Evolutionary conservation across 371 early-diverging fungal species (phyloP).

Genomic region (Rhizopus arrhizus): DNA sequence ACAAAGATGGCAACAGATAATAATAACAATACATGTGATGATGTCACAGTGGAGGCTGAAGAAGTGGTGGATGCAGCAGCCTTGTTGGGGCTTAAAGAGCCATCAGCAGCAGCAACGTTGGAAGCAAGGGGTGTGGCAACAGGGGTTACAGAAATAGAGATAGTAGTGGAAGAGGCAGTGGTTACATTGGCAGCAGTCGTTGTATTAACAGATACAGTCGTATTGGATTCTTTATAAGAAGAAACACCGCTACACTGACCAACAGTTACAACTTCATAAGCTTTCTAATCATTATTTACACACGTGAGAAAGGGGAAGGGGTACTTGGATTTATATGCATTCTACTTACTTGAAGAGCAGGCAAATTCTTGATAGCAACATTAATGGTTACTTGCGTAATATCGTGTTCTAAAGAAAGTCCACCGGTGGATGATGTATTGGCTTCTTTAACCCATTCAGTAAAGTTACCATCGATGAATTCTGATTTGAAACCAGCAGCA

Average conservation of each 20-base stretch:
- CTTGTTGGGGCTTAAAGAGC: neutral
- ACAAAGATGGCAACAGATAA: neutral
- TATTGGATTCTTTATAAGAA: constrained; percentile 43
- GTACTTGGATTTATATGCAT: neutral
- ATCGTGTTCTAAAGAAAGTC: constrained; percentile 62
- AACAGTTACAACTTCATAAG: constrained; percentile 48
- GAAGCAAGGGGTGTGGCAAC: constrained; percentile 8
- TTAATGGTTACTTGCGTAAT: constrained; percentile 54
- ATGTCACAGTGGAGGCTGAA: neutral
- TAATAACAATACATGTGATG: constrained; percentile 1
- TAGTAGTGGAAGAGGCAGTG: constrained; percentile 24
- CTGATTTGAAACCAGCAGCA: constrained; percentile 30
- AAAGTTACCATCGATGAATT: constrained; percentile 52
- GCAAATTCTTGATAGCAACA: constrained; percentile 64
- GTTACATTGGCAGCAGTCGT: constrained; percentile 17
- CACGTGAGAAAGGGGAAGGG: neutral
- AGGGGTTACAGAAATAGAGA: constrained; percentile 6
- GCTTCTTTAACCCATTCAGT: constrained; percentile 53
- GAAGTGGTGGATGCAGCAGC: neutral
- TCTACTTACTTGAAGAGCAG: constrained; percentile 38
- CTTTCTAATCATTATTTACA: constrained; percentile 20
- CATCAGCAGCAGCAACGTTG: constrained; percentile 7
- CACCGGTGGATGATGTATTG: constrained; percentile 47
- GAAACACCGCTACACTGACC: constrained; percentile 42
- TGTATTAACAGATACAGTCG: constrained; percentile 11